A percentile compares a stretch with the other conserved stretches of the same genome.
Conservation (phyloP, 257 asterid species). For the Scutellaria barbata region DNA sequence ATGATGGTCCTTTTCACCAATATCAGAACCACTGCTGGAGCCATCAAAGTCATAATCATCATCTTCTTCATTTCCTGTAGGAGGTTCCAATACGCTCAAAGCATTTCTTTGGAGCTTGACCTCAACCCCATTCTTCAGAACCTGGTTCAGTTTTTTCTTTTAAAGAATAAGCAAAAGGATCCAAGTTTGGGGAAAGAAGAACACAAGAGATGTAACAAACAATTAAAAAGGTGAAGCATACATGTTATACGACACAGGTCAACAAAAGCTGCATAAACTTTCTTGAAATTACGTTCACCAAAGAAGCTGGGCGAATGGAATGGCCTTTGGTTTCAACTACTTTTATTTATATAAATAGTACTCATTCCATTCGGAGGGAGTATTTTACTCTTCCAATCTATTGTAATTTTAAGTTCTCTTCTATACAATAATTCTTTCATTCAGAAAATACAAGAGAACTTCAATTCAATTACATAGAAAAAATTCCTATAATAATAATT, state of each 20-base stretch:
- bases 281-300: not conserved
- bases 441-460: not conserved
- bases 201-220: not conserved
- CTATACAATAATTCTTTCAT: not conserved
- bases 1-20: constrained; percentile 59
- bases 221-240: not conserved
- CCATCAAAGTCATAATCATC: constrained; percentile 73
- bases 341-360: not conserved
- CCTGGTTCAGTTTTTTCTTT: constrained; percentile 46
- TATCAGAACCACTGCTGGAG: constrained; percentile 75
- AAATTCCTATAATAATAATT: not conserved
- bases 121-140: constrained; percentile 89
- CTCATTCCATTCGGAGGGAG: too few relatives aligned
- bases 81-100: constrained; percentile 84
- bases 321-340: not conserved
- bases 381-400: not conserved
- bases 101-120: constrained; percentile 95
- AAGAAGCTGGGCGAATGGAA: not conserved
- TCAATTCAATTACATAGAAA: not conserved
- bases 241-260: not conserved
- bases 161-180: not conserved
- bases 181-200: not conserved
- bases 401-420: not conserved
- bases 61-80: constrained; percentile 86
- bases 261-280: not conserved